phyloP scores from a whole-genome alignment of 805 yeast species.

The Candida dendrica region DNA sequence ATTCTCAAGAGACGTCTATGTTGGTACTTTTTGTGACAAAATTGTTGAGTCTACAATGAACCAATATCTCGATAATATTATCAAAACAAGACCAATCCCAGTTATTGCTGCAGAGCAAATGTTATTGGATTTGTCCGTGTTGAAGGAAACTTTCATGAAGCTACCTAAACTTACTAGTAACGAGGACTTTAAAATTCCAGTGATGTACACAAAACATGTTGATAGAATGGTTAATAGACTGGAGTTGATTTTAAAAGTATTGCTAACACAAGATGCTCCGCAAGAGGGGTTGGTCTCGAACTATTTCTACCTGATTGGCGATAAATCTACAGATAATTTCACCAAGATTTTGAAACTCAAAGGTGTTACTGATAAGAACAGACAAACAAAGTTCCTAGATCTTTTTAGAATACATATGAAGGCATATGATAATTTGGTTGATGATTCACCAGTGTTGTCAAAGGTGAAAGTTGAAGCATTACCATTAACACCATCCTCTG shows the following conservation, averaged over 20 bases:
- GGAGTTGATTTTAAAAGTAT: slow-evolving; percentile 61
- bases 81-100: slow-evolving; percentile 58
- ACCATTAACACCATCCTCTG: slow-evolving; percentile 1
- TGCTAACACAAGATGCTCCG: slow-evolving; percentile 63
- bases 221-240: slow-evolving; percentile 33
- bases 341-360: slow-evolving; percentile 57
- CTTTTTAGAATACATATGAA: slow-evolving; percentile 20
- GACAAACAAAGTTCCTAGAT: slow-evolving; percentile 17
- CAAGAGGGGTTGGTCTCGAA: slow-evolving; percentile 51
- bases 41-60: slow-evolving; percentile 57
- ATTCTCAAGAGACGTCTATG: slow-evolving; percentile 63
- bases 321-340: slow-evolving; percentile 55
- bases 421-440: slow-evolving; percentile 18
- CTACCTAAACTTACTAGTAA: slow-evolving; percentile 12
- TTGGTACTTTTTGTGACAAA: slow-evolving; percentile 69
- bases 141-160: slow-evolving; percentile 45
- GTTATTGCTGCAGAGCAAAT: slow-evolving; percentile 76
- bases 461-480: slow-evolving; percentile 12
- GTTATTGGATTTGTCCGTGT: slow-evolving; percentile 58
- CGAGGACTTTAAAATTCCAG: slow-evolving; percentile 11
- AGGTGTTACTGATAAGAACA: slow-evolving; percentile 31
- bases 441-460: slow-evolving; percentile 19
- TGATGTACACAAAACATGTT: slow-evolving; percentile 35
- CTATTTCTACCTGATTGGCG: slow-evolving; percentile 63
- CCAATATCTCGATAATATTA: slow-evolving; percentile 50